Percentiles rank a stretch among this genome's conserved stretches.
These are phyloP conservation scores for Pisolithus marmoratus DNA, from an alignment of 768 basidiomycete genomes.

Conservation along the genomic window DNA sequence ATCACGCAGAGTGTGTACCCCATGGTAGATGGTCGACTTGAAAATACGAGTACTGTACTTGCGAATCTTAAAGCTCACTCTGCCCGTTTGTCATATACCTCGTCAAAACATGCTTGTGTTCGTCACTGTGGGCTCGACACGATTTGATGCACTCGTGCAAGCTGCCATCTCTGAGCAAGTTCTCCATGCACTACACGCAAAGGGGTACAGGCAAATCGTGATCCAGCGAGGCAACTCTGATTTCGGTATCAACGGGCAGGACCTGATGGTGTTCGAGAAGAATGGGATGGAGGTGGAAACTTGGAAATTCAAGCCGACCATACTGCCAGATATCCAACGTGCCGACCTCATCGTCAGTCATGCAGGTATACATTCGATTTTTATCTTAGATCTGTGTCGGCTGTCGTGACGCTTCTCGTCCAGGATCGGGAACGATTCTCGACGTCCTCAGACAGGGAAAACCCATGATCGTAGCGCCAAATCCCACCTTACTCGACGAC, in stretches of 20 bases:
- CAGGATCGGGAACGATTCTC: constrained; percentile 93
- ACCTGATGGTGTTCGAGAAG: constrained; percentile 14
- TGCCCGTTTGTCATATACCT: no score
- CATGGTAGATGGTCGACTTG: constrained; percentile 40
- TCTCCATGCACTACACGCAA: constrained; percentile 44
- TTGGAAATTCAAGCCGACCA: constrained; percentile 70
- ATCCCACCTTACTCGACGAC: constrained; percentile 82
- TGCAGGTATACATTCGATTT: constrained; percentile 57
- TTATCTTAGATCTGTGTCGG: background rate
- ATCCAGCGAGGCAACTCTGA: constrained; percentile 77
- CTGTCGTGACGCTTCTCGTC: constrained; percentile 1
- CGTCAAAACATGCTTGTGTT: constrained; percentile 39
- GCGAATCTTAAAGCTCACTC: background rate
- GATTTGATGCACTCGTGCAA: constrained; percentile 72
- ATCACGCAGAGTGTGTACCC: constrained; percentile 90
- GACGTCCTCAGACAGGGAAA: constrained; percentile 74
- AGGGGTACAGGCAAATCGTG: constrained; percentile 55
- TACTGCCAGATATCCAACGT: constrained; percentile 55
- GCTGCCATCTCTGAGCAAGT: constrained; percentile 52
- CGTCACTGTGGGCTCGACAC: constrained; percentile 87
- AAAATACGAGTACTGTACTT: no score
- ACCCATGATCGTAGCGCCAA: constrained; percentile 83
- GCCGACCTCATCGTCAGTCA: constrained; percentile 88
- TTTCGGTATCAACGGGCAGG: constrained; percentile 23
- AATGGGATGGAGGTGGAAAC: constrained; percentile 52